phyloP scores from a whole-genome alignment of 2,329 filamentous ascomycete species.

The Cladosporium austrohemisphaericum region DNA sequence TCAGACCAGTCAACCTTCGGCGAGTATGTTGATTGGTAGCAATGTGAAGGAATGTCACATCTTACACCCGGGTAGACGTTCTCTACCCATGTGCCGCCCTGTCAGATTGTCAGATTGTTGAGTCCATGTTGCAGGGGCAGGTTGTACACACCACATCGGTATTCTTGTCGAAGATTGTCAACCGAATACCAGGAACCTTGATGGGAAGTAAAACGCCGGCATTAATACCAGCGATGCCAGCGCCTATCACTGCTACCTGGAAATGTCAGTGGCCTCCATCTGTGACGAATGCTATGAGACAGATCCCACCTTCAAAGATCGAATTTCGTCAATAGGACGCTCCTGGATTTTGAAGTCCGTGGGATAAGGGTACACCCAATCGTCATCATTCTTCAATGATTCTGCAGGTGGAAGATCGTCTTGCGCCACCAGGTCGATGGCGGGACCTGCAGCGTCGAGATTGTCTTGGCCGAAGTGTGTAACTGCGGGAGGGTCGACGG shows the following conservation, averaged over 20 bases:
- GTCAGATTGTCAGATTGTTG: background rate
- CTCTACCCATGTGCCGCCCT: conserved; percentile 49
- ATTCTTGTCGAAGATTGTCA: conserved; percentile 68
- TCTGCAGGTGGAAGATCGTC: conserved; percentile 5
- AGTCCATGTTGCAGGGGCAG: conserved; percentile 8
- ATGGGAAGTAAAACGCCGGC: conserved; percentile 63
- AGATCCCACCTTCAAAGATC: conserved; percentile 23
- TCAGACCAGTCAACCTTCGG: conserved; percentile 68
- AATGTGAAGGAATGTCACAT: conserved; percentile 67
- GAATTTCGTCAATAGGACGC: conserved; percentile 28
- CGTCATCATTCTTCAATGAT: conserved; percentile 8
- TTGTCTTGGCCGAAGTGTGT: conserved; percentile 9
- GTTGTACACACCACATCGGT: conserved; percentile 55
- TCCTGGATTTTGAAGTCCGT: conserved; percentile 30
- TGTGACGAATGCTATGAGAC: background rate
- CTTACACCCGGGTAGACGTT: conserved; percentile 61
- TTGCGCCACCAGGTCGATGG: conserved; percentile 6
- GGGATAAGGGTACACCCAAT: conserved; percentile 27
- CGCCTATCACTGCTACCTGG: conserved; percentile 60
- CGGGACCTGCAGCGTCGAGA: background rate
- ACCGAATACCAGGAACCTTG: conserved; percentile 64
- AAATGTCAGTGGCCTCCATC: background rate
- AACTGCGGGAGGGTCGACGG: conserved; percentile 2
- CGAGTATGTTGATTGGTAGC: conserved; percentile 65
- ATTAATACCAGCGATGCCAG: conserved; percentile 60